Evolutionary conservation across 768 basidiomycete genomes (phyloP).

Genomic region (Tylopilus plumbeoviolaceoides): DNA sequence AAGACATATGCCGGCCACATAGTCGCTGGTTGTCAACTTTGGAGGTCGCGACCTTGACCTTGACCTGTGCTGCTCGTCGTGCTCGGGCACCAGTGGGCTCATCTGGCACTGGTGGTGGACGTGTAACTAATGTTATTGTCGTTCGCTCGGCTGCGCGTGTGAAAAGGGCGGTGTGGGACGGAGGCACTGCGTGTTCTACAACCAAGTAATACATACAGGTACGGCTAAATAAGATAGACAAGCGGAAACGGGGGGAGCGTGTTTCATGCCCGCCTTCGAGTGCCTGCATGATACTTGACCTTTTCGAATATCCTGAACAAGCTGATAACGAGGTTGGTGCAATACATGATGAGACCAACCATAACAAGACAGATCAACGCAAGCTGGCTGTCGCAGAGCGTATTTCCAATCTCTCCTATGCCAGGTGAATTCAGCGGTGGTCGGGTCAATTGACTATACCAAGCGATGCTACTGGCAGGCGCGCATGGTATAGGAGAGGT

Average conservation of each 20-base stretch:
- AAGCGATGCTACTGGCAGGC: slow-evolving; percentile 50
- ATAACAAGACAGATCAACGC: slow-evolving; percentile 76
- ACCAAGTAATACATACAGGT: neutral
- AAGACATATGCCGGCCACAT: slow-evolving; percentile 59
- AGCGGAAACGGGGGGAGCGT: neutral
- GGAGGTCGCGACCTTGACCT: slow-evolving; percentile 8
- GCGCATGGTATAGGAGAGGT: slow-evolving; percentile 81
- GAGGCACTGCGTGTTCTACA: neutral
- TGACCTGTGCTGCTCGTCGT: slow-evolving; percentile 13
- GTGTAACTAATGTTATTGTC: neutral
- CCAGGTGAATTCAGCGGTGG: slow-evolving; percentile 23
- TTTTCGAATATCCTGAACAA: slow-evolving; percentile 87
- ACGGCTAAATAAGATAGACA: neutral
- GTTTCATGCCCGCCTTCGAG: slow-evolving; percentile 21
- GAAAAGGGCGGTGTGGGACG: slow-evolving; percentile 1
- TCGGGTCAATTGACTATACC: slow-evolving; percentile 71
- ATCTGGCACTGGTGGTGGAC: slow-evolving; percentile 9
- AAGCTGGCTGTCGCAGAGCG: slow-evolving; percentile 71
- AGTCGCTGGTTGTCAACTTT: slow-evolving; percentile 30
- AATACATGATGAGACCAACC: slow-evolving; percentile 74
- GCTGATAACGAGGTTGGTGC: slow-evolving; percentile 79
- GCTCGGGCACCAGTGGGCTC: slow-evolving; percentile 11
- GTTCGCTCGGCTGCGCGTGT: slow-evolving; percentile 6
- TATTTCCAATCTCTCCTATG: slow-evolving; percentile 47
- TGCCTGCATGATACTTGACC: slow-evolving; percentile 66